Percentiles rank a stretch among this genome's conserved stretches.
Evolutionary conservation across 1,139 yeast species (phyloP).

Genomic region (Kodamaea plutei): DNA sequence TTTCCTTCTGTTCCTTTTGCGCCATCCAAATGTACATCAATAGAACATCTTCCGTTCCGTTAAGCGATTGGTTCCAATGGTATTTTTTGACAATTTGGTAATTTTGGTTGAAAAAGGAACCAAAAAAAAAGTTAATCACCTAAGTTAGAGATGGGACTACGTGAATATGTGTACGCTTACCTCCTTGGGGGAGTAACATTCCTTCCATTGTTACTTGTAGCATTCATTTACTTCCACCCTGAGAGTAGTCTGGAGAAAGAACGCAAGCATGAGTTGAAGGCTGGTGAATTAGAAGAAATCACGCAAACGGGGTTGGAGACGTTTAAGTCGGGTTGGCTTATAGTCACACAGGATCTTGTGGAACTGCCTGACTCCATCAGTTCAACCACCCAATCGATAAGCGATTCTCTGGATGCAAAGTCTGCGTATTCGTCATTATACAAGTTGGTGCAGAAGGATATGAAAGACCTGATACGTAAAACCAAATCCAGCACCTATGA

Average conservation of each 20-base stretch:
- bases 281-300: constrained; percentile 61
- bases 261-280: constrained; percentile 37
- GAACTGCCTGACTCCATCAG: constrained; percentile 39
- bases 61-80: no score
- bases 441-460: constrained; percentile 44
- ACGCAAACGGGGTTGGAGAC: constrained; percentile 60
- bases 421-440: constrained; percentile 59
- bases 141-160: constrained; percentile 22
- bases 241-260: constrained; percentile 15
- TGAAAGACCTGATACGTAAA: constrained; percentile 24
- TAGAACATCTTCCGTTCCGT: no score
- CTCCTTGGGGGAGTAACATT: constrained; percentile 78
- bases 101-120: no score
- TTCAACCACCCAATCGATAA: constrained; percentile 31
- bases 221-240: constrained; percentile 37
- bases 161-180: constrained; percentile 24
- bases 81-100: no score
- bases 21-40: no score
- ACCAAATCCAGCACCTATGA: constrained; percentile 13
- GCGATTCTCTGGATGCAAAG: constrained; percentile 40
- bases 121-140: neutral
- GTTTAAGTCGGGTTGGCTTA: constrained; percentile 73
- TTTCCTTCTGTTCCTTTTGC: no score
- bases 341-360: constrained; percentile 74
- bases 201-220: constrained; percentile 50